phyloP scores from a whole-genome alignment of 2,329 filamentous ascomycete species.

The Pestalotiopsis sp. region DNA sequence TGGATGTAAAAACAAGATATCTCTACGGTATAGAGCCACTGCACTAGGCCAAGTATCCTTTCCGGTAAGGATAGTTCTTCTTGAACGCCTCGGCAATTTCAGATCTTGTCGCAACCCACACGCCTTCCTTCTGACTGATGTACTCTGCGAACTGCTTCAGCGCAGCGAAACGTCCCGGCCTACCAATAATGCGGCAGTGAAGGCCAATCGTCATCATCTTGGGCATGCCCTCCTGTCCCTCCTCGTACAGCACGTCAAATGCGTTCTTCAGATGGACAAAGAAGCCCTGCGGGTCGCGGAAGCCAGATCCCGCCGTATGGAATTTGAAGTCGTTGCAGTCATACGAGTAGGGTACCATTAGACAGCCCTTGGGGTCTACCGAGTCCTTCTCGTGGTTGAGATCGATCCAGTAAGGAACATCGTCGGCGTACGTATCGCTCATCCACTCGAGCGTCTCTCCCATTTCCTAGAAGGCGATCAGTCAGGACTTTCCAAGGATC shows the following conservation, averaged over 20 bases:
- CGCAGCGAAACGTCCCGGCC: conserved; percentile 53
- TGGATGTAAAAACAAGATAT: too few species aligned
- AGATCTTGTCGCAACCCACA: conserved; percentile 56
- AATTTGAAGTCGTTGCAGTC: conserved; percentile 58
- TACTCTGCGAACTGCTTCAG: conserved; percentile 52
- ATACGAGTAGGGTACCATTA: conserved; percentile 58
- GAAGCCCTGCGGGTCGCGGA: conserved; percentile 46
- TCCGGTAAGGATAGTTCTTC: conserved; percentile 49
- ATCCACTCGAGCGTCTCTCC: conserved; percentile 51
- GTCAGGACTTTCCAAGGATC: too few species aligned
- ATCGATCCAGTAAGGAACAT: conserved; percentile 59
- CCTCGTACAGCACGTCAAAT: conserved; percentile 56
- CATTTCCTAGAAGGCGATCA: conserved; percentile 37
- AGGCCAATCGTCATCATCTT: conserved; percentile 62
- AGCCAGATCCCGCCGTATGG: conserved; percentile 41
- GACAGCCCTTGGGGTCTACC: conserved; percentile 44
- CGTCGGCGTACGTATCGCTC: conserved; percentile 55
- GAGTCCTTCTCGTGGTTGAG: conserved; percentile 48
- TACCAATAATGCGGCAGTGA: conserved; percentile 40
- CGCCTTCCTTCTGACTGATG: conserved; percentile 47
- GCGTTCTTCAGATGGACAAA: conserved; percentile 50
- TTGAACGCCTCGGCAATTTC: conserved; percentile 54
- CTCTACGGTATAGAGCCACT: background rate
- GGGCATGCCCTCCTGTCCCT: conserved; percentile 47
- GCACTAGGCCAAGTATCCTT: conserved; percentile 33